Evolutionary conservation across 2,329 filamentous ascomycete species (phyloP), one percentile per base, ranked within the genome.

Genomic region (Aspergillus alliaceus): DNA sequence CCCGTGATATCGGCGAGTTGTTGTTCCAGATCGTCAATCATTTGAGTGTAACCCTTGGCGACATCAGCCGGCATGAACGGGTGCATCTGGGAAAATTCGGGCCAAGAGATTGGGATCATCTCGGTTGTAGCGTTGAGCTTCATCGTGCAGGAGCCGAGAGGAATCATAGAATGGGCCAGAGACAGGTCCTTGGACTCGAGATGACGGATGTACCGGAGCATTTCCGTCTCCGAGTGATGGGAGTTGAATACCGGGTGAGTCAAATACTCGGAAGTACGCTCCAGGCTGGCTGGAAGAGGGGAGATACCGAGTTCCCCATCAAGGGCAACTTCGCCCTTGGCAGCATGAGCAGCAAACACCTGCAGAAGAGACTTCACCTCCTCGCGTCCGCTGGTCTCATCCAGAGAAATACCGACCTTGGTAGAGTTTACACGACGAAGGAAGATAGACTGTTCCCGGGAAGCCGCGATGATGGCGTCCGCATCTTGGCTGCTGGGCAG

Each of bases 81-180:
- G 76, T 98, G 93, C 32, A 96, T 82, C 59, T 88, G 86, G 40
- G 90, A 84, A 69, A 93, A 91, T 50, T 88, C 85, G 1, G 87
- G 86, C 77, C 87, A 88, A 1, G 90, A 90, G 54, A 97, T 83
- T 7, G 93, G 89, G 15, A 90, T 84, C 93, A 98, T 97, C 79
- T 97, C 91, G 0, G 90, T 90, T 3, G 93, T 95, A 40, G 90
- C 90, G 73, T 97, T 97, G 53, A 97, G 86, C 82, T 98, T 98
- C 93, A 98, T 98, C 14, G 93, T 98, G 81, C 93, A 98, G 1
- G 93, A 97, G 20, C 93, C 93, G 1, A 98, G 84, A 2, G 93
- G 92, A 59, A 98, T 98, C 93, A 98, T 98, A 15, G 93, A 97
- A 78, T 98, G 93, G 2, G 93, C 90, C 5, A 97, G 82, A 1